phyloP scores from a whole-genome alignment of 176 grass and related monocot genomes.

The Carex kokanica region DNA sequence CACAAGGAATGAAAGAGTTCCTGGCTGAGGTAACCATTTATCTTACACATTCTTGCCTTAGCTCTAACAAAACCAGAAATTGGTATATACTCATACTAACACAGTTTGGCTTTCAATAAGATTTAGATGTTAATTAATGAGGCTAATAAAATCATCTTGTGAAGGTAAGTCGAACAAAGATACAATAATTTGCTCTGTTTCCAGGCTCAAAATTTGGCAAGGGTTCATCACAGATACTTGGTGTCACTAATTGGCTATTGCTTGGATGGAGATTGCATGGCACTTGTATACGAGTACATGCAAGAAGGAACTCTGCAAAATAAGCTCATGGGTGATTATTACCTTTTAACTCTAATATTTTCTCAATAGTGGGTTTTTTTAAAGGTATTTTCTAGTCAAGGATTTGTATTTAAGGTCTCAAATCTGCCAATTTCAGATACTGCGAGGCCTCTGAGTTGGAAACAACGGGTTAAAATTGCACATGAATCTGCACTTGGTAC shows the following conservation, averaged over 20 bases:
- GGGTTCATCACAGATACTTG: too few species aligned
- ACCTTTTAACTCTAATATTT: background rate
- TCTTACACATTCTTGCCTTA: background rate
- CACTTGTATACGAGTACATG: constrained; percentile 26
- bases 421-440: background rate
- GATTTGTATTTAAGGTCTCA: background rate
- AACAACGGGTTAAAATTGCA: constrained; percentile 14
- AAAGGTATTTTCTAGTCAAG: background rate
- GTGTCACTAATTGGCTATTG: constrained; percentile 22
- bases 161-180: background rate
- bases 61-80: background rate
- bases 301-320: constrained; percentile 23
- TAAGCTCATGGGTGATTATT: background rate
- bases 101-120: background rate
- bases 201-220: constrained; percentile 21
- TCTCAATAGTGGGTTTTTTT: background rate
- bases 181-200: background rate
- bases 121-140: background rate
- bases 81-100: background rate
- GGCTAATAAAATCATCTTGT: background rate
- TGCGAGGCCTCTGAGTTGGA: constrained; percentile 12
- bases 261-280: constrained; percentile 6
- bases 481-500: constrained; percentile 20
- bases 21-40: constrained; percentile 12
- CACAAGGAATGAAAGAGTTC: constrained; percentile 31